Percentiles rank a stretch among this genome's conserved stretches.
These are phyloP conservation scores for Metschnikowia koreensis DNA, from an alignment of 805 yeast species.

Conservation along the genomic window DNA sequence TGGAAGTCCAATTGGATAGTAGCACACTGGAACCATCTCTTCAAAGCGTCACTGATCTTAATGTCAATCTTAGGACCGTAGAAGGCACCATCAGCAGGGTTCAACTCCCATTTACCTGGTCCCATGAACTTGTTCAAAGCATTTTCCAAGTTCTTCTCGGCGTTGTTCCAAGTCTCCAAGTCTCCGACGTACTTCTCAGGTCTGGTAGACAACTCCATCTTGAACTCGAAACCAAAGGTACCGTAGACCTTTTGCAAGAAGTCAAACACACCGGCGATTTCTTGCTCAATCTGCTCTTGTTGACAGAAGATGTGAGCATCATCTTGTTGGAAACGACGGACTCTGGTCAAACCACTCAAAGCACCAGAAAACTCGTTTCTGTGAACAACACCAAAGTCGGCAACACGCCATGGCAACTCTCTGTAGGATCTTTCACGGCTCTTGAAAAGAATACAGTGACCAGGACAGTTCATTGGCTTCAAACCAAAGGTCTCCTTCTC, in stretches of 20 bases:
- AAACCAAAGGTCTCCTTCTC: slow-evolving; percentile 94
- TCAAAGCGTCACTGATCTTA: slow-evolving; percentile 89
- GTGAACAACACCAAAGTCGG: slow-evolving; percentile 96
- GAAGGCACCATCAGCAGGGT: slow-evolving; percentile 97
- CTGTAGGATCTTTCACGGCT: slow-evolving; percentile 92
- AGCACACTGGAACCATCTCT: slow-evolving; percentile 99
- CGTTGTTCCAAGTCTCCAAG: slow-evolving; percentile 87
- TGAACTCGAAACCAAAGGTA: slow-evolving; percentile 89
- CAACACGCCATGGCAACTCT: slow-evolving; percentile 98
- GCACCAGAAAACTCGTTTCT: slow-evolving; percentile 97
- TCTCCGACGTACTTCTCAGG: slow-evolving; percentile 97
- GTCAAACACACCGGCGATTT: slow-evolving; percentile 80
- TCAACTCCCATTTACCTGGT: slow-evolving; percentile 89
- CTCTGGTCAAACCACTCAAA: slow-evolving; percentile 85
- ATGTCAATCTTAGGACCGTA: slow-evolving; percentile 96
- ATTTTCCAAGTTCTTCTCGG: slow-evolving; percentile 79
- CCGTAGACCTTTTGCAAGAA: slow-evolving; percentile 86
- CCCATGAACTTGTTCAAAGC: slow-evolving; percentile 75
- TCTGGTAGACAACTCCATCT: slow-evolving; percentile 95
- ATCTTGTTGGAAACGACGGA: slow-evolving; percentile 98
- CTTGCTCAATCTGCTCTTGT: slow-evolving; percentile 82
- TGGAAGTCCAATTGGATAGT: slow-evolving; percentile 99
- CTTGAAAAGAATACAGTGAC: slow-evolving; percentile 91
- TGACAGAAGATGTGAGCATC: slow-evolving; percentile 98
- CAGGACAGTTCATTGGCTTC: slow-evolving; percentile 92